These are phyloP conservation scores for Coniella vitis DNA, from an alignment of 2,329 filamentous ascomycete genomes.

Conservation along the genomic window DNA sequence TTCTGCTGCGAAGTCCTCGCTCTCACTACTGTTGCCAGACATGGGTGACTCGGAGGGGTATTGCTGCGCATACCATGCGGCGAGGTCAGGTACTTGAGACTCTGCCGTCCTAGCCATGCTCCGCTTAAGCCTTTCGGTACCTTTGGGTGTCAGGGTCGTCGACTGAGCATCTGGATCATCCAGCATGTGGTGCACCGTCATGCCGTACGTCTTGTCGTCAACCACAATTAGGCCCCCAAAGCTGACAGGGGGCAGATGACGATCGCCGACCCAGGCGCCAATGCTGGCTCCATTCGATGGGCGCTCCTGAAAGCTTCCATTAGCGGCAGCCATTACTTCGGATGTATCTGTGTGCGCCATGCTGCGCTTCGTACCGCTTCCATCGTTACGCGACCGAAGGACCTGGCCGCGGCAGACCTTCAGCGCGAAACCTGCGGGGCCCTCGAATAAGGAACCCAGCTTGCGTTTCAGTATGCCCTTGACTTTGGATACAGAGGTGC, in stretches of 20 bases:
- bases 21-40: constrained; percentile 33
- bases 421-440: constrained; percentile 53
- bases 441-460: constrained; percentile 59
- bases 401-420: constrained; percentile 68
- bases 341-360: constrained; percentile 25
- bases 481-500: constrained; percentile 67
- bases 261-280: constrained; percentile 77
- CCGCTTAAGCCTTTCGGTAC: constrained; percentile 17
- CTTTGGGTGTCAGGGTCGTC: constrained; percentile 6
- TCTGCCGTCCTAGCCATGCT: constrained; percentile 20
- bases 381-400: constrained; percentile 49
- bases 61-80: constrained; percentile 35
- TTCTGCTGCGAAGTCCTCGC: constrained; percentile 52
- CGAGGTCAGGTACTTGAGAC: constrained; percentile 26
- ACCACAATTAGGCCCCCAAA: constrained; percentile 83
- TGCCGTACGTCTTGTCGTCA: constrained; percentile 78
- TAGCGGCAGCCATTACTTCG: constrained; percentile 44
- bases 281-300: constrained; percentile 88
- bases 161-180: constrained; percentile 54
- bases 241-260: constrained; percentile 83
- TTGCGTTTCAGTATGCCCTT: constrained; percentile 64
- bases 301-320: constrained; percentile 69
- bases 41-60: constrained; percentile 28
- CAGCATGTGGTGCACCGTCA: constrained; percentile 96
- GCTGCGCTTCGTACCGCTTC: constrained; percentile 28